A percentile compares a stretch with the other conserved stretches of the same genome.
Evolutionary conservation across 306 rosid species (phyloP).

Genomic region (Clitoria ternatea): DNA sequence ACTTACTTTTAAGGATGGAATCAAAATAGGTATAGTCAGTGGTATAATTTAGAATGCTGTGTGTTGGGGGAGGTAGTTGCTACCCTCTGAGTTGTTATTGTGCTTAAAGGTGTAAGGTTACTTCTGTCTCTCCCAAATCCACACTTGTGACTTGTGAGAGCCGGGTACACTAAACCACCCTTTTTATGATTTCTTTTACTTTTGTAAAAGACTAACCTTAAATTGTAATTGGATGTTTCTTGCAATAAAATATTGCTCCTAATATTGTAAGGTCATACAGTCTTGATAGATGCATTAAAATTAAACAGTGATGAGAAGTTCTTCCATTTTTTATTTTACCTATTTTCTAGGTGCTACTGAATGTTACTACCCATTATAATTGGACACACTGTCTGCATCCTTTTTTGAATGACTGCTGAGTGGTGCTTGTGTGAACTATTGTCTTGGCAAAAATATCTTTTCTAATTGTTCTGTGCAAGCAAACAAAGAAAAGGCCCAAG

Average conservation of each 20-base stretch:
- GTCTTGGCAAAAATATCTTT: neutral
- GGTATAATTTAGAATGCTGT: neutral
- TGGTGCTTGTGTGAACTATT: neutral
- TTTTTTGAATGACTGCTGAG: conserved; percentile 5
- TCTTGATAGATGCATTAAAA: neutral
- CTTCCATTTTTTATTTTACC: neutral
- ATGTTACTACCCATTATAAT: neutral
- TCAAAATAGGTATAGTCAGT: neutral
- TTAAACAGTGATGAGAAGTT: neutral
- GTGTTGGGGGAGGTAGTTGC: neutral
- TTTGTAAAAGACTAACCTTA: neutral
- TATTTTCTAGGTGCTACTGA: conserved; percentile 4
- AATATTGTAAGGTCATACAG: neutral
- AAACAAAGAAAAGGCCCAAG: neutral
- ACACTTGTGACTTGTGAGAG: neutral
- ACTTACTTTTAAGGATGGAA: conserved; percentile 13
- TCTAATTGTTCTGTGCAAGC: neutral
- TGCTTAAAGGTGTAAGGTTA: neutral
- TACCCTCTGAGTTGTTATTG: neutral
- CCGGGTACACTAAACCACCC: neutral
- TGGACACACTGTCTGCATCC: neutral
- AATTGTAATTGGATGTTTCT: neutral
- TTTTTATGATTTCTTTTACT: neutral
- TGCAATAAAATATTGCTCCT: neutral
- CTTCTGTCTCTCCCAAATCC: neutral